phyloP scores from a whole-genome alignment of 495 filamentous ascomycete genomes.

The Cudoniella acicularis region DNA sequence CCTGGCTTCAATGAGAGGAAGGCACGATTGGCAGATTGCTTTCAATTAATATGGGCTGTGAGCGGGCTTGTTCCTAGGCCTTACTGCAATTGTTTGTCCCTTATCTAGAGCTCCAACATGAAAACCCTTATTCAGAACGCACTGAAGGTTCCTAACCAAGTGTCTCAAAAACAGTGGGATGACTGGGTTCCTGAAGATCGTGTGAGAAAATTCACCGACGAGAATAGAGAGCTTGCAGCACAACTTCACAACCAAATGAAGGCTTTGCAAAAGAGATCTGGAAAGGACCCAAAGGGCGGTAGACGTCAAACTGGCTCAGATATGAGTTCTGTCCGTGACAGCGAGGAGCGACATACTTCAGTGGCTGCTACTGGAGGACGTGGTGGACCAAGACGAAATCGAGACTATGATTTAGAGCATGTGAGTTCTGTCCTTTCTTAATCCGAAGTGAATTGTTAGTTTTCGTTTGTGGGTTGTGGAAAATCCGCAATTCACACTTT shows the following conservation, averaged over 20 bases:
- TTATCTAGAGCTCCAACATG: neutral
- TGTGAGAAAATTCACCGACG: constrained; percentile 87
- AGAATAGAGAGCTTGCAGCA: constrained; percentile 82
- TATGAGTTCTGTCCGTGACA: constrained; percentile 73
- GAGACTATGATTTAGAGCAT: constrained; percentile 82
- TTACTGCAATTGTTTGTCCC: too few relatives aligned
- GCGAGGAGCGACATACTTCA: constrained; percentile 77
- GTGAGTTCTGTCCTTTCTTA: constrained; percentile 48
- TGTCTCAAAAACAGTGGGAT: constrained; percentile 65
- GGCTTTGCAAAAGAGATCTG: constrained; percentile 37
- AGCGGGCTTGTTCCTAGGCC: neutral
- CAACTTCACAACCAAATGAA: constrained; percentile 60
- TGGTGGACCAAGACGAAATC: constrained; percentile 63
- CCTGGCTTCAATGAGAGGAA: neutral
- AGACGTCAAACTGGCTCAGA: constrained; percentile 57
- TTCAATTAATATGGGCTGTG: neutral
- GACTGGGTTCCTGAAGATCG: constrained; percentile 97
- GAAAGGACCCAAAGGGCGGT: constrained; percentile 47
- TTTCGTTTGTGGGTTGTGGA: neutral
- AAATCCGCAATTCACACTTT: too few relatives aligned
- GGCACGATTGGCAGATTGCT: neutral
- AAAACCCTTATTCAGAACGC: neutral
- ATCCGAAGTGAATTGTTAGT: too few relatives aligned
- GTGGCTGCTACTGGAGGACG: constrained; percentile 59
- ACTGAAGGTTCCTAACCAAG: constrained; percentile 12